Conservation (phyloP, 1,284 basidiomycete genomes). For the Erythrobasidium hasegawianum region DNA sequence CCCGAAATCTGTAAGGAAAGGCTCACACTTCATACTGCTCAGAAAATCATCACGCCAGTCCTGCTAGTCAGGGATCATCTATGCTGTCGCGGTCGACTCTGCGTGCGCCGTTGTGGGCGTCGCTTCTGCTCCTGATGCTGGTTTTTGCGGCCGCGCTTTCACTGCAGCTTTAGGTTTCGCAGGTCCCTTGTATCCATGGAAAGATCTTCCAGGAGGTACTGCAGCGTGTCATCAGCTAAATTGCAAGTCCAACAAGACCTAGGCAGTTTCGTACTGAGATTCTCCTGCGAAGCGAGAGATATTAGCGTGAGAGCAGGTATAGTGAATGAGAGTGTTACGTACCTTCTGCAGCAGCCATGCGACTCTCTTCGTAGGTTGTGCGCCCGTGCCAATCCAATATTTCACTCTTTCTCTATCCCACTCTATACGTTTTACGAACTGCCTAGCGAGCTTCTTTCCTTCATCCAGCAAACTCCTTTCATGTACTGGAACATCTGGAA, state of each 20-base stretch:
- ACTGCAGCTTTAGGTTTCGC: not conserved
- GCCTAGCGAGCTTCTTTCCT: conserved; percentile 25
- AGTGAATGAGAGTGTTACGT: not conserved
- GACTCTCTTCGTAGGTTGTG: conserved; percentile 18
- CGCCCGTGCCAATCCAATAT: conserved; percentile 26
- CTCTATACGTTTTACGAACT: conserved; percentile 23
- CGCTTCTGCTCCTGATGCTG: not conserved
- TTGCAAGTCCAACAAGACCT: not conserved
- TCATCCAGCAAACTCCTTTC: conserved; percentile 31
- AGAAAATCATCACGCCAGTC: too few relatives aligned
- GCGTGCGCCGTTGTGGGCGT: not conserved
- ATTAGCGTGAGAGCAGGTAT: not conserved
- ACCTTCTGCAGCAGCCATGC: conserved; percentile 33
- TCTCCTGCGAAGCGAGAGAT: conserved; percentile 9
- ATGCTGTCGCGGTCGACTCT: not conserved
- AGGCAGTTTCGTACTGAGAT: conserved; percentile 19
- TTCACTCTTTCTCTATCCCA: conserved; percentile 27
- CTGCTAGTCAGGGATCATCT: too few relatives aligned
- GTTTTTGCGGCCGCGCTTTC: not conserved
- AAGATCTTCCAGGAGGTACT: conserved; percentile 29
- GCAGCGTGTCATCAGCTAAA: not conserved
- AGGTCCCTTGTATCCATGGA: conserved; percentile 23
- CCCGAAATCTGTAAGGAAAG: too few relatives aligned
- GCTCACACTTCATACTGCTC: too few relatives aligned
- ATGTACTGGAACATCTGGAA: conserved; percentile 4